Evolutionary conservation across 805 yeast genomes (phyloP).

Genomic region (Candida taoyuanica): DNA sequence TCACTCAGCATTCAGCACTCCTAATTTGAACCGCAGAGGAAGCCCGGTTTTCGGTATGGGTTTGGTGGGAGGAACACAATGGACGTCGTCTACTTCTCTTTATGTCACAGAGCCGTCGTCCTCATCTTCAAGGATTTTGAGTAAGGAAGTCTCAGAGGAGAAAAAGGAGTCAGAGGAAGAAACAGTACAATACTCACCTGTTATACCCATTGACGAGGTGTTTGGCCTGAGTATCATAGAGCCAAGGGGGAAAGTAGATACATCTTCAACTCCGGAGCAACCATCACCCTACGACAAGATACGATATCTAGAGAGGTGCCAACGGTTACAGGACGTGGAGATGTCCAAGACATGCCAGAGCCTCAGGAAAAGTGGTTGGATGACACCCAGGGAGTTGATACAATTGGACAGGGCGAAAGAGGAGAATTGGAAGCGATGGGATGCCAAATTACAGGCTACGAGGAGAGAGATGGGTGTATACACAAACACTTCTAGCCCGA

Average conservation of each 20-base stretch:
- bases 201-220: conserved; percentile 22
- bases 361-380: conserved; percentile 25
- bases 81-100: too few species aligned
- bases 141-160: background rate
- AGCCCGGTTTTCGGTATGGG: too few species aligned
- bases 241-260: conserved; percentile 12
- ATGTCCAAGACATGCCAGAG: conserved; percentile 17
- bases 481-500: background rate
- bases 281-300: conserved; percentile 18
- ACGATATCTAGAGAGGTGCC: conserved; percentile 18
- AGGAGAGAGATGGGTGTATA: conserved; percentile 10
- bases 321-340: conserved; percentile 19
- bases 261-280: too few species aligned
- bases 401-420: conserved; percentile 17
- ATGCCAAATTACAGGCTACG: conserved; percentile 16
- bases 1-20: too few species aligned
- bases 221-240: conserved; percentile 24
- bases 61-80: too few species aligned
- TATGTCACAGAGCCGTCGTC: too few species aligned
- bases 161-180: background rate
- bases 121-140: too few species aligned
- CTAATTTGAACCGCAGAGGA: too few species aligned
- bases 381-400: conserved; percentile 19
- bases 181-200: conserved; percentile 16
- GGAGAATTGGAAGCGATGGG: conserved; percentile 25